Evolutionary conservation across 2,329 filamentous ascomycete genomes (phyloP).

Genomic region (Elsinoe perseae): DNA sequence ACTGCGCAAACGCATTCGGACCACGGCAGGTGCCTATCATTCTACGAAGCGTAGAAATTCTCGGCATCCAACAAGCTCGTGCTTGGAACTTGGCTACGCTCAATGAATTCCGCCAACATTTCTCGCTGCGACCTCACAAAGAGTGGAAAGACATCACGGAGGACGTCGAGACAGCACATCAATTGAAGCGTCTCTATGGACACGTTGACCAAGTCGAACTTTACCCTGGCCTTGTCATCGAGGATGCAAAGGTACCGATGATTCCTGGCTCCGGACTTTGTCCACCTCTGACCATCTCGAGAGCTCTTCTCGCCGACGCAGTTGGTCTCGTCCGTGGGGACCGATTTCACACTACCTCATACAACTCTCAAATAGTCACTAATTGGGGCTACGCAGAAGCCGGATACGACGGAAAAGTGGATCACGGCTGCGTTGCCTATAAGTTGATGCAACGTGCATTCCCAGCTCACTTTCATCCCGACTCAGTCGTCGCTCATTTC

Average conservation of each 20-base stretch:
- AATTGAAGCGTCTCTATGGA: constrained; percentile 58
- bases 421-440: constrained; percentile 40
- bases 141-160: constrained; percentile 80
- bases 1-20: constrained; percentile 56
- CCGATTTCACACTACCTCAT: constrained; percentile 71
- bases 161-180: constrained; percentile 60
- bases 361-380: constrained; percentile 33
- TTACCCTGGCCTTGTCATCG: constrained; percentile 69
- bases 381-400: constrained; percentile 17
- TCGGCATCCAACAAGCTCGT: constrained; percentile 70
- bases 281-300: constrained; percentile 67
- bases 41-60: constrained; percentile 67
- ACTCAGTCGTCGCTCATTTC: constrained; percentile 50
- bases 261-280: constrained; percentile 65
- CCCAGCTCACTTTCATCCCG: constrained; percentile 38
- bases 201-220: constrained; percentile 74
- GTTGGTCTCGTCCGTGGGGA: constrained; percentile 73
- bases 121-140: constrained; percentile 65
- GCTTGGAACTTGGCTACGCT: constrained; percentile 70
- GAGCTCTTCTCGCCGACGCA: constrained; percentile 69
- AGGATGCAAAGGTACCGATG: constrained; percentile 66
- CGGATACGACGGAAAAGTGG: constrained; percentile 21
- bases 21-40: constrained; percentile 63
- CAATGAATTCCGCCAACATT: constrained; percentile 81
- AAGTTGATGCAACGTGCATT: constrained; percentile 42